Evolutionary conservation across 2,329 filamentous ascomycete species (phyloP).

Genomic region (Furcasterigmium furcatum): DNA sequence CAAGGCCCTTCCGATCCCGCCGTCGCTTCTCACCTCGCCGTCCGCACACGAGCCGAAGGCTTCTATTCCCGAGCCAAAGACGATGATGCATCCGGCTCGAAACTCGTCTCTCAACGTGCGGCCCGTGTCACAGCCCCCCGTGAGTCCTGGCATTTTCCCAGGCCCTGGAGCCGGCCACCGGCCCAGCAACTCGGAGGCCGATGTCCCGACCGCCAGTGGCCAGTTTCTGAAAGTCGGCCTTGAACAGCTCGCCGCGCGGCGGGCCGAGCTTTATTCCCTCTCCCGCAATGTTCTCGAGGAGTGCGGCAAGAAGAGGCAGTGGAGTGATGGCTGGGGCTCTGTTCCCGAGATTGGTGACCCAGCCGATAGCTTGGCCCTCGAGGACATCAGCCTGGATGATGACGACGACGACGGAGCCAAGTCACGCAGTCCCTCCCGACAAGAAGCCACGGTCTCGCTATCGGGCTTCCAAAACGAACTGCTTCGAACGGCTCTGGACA

Average conservation of each 20-base stretch:
- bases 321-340: conserved; percentile 73
- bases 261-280: conserved; percentile 78
- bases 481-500: conserved; percentile 59
- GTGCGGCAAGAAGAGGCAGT: conserved; percentile 67
- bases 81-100: conserved; percentile 66
- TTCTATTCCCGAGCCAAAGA: conserved; percentile 65
- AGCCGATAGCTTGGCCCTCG: conserved; percentile 38
- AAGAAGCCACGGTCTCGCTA: background rate
- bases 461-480: background rate
- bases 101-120: conserved; percentile 57
- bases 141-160: conserved; percentile 52
- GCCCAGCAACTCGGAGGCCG: conserved; percentile 30
- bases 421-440: conserved; percentile 1
- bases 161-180: conserved; percentile 33
- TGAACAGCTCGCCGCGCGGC: conserved; percentile 76
- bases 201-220: conserved; percentile 31
- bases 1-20: conserved; percentile 63
- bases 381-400: conserved; percentile 54
- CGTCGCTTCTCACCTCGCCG: conserved; percentile 45
- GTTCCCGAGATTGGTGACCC: conserved; percentile 41
- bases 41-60: conserved; percentile 57
- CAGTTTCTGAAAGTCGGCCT: conserved; percentile 62
- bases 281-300: conserved; percentile 77
- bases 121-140: conserved; percentile 31
- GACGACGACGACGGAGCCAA: conserved; percentile 19